Evolutionary conservation across 345 rosid genomes (phyloP).

Genomic region (Brassica carinata): DNA sequence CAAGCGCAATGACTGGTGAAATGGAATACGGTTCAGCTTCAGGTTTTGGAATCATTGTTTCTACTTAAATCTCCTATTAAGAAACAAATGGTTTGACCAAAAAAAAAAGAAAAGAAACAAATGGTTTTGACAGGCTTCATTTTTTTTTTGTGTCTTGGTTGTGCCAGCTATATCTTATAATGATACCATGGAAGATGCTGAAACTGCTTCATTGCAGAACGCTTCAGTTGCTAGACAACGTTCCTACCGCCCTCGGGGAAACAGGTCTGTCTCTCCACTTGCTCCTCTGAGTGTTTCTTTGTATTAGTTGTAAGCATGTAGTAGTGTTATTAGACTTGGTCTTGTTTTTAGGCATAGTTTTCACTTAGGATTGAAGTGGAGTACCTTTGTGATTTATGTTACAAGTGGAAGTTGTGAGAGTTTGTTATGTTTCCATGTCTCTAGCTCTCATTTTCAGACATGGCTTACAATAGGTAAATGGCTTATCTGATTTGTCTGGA

Average conservation of each 20-base stretch:
- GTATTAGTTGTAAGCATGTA: not conserved
- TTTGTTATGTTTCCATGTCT: not conserved
- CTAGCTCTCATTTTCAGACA: not conserved
- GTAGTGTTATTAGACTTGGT: not conserved
- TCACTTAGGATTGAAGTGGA: not conserved
- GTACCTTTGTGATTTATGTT: not conserved
- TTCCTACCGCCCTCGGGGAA: conserved; percentile 42
- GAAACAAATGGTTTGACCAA: no score
- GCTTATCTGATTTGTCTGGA: not conserved
- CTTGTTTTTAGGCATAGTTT: not conserved
- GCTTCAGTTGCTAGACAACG: conserved; percentile 50
- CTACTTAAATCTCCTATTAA: no score
- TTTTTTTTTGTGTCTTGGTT: conserved; percentile 1
- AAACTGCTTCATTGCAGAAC: conserved; percentile 51
- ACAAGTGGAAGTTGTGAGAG: not conserved
- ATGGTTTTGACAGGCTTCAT: not conserved
- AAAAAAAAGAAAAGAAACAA: no score
- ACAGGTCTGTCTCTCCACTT: conserved; percentile 53
- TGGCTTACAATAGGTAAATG: no score
- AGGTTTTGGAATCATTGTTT: conserved; percentile 41
- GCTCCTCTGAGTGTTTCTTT: not conserved
- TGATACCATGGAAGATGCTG: conserved; percentile 53
- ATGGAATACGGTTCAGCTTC: conserved; percentile 55
- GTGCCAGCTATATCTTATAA: conserved; percentile 58
- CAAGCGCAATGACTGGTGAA: conserved; percentile 52